phyloP scores from a whole-genome alignment of 164 flowering plant genomes.

The Tetracentron sinense region DNA sequence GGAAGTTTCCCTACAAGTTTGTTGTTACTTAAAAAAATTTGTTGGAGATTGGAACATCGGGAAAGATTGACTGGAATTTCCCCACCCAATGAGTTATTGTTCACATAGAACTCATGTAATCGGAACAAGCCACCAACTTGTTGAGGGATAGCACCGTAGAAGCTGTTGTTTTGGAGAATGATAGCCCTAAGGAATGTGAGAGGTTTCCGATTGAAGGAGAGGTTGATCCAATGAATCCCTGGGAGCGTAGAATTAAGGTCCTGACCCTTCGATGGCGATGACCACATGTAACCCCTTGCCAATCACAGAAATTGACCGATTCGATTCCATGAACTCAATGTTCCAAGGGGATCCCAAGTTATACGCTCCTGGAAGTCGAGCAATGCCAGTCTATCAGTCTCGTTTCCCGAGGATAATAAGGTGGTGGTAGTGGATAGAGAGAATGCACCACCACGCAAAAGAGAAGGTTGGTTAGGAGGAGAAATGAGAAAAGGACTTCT shows the following conservation, averaged over 20 bases:
- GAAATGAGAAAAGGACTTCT: background rate
- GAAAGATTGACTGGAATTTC: conserved; percentile 24
- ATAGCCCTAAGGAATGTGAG: conserved; percentile 15
- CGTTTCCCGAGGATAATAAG: background rate
- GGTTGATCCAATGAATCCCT: conserved; percentile 11
- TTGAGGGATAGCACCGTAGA: conserved; percentile 20
- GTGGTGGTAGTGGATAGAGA: no score
- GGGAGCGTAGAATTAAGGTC: background rate
- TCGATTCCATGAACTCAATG: conserved; percentile 9
- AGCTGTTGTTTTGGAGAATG: conserved; percentile 20
- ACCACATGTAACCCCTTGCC: conserved; percentile 16
- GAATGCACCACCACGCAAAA: no score
- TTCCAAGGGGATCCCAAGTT: background rate
- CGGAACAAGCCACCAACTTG: conserved; percentile 17
- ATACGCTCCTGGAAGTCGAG: conserved; percentile 2
- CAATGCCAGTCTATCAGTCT: conserved; percentile 3
- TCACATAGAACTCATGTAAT: background rate
- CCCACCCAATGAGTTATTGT: conserved; percentile 13
- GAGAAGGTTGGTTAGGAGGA: background rate
- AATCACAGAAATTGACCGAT: conserved; percentile 4
- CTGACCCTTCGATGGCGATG: conserved; percentile 20
- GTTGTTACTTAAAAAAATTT: background rate
- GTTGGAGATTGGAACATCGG: conserved; percentile 14
- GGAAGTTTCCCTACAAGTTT: conserved; percentile 20
- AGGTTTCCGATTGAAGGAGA: conserved; percentile 30